Evolutionary conservation across 176 grass and related monocot genomes (phyloP).

Genomic region (Musa troglodytarum): DNA sequence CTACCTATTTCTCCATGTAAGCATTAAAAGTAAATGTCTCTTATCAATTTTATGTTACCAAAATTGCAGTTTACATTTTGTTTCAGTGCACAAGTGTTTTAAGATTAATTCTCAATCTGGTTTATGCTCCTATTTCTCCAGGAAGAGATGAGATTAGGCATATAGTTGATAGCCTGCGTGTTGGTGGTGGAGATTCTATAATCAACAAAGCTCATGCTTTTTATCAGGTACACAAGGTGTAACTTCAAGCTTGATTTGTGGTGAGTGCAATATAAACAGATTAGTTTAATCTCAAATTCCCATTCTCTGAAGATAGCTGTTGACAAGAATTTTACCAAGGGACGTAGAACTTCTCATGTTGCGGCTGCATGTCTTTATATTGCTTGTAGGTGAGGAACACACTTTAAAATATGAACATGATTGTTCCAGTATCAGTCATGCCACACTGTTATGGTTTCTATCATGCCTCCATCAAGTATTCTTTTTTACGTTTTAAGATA

Average conservation of each 20-base stretch:
- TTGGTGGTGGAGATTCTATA: conserved; percentile 65
- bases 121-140: conserved; percentile 26
- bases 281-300: conserved; percentile 19
- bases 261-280: conserved; percentile 11
- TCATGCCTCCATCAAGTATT: background rate
- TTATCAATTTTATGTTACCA: background rate
- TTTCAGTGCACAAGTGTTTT: background rate
- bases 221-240: conserved; percentile 37
- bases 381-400: conserved; percentile 51
- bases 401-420: background rate
- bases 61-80: background rate
- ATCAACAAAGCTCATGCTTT: conserved; percentile 47
- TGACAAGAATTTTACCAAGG: conserved; percentile 71
- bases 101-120: background rate
- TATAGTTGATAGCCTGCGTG: conserved; percentile 44
- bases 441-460: background rate
- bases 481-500: no score
- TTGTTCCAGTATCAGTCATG: background rate
- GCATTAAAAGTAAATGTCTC: background rate
- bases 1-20: no score
- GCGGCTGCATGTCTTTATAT: conserved; percentile 89
- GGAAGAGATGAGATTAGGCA: conserved; percentile 59
- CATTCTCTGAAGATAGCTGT: conserved; percentile 62
- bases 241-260: conserved; percentile 1
- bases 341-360: conserved; percentile 58